Base-by-base conservation (phyloP, 768 basidiomycete genomes). In the Fibroporia radiculosa region DNA sequence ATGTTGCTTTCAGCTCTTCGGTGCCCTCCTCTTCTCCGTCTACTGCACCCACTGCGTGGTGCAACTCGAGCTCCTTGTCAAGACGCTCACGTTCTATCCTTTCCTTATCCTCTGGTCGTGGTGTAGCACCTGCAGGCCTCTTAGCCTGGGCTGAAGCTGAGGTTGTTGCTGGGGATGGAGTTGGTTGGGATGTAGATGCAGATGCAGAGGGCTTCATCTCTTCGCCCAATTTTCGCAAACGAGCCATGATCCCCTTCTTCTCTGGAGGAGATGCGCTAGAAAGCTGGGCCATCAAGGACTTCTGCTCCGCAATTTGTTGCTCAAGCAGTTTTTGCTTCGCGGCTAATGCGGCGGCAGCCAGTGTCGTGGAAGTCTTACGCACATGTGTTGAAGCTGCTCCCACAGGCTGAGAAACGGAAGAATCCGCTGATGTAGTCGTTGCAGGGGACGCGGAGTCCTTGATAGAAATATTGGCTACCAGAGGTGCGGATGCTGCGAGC, bases 301-400 rank as follows among this genome's bases (percentile, higher is more conserved):
- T 95, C 65, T 95, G 93, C 64, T 93, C 89, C 0, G 80, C 73
- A 47, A 96, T 91, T 56, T 86, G 84, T 59, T 84, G 76, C 52
- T 91, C 86, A 18, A 90, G 64, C 29, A 82, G 68, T 48, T 82
- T 77, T 56, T 87, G 84, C 60, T 86, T 85, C 3, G 75, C 79
- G 2, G 84, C 85, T 25, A 88, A 72, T 3, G 74, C 74, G 36
- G 72, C 64, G 5, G 72, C 62, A 19, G 68, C 52, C 27, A 66
- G 51, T 28, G 68, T 44, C 20, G 67, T 35, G 26, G 64, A 52
- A 0, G 62, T 50, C 58, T 77, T 79, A 42, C 66, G 70, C 23
- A 61, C 40, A 28, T 57, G 27, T 24, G 50, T 51, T 32, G 54
- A 59, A 49, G 48, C 52, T 7, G 62, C 46, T 14, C 64, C 47